phyloP scores from a whole-genome alignment of 345 rosid species.

The Gossypium bickii region DNA sequence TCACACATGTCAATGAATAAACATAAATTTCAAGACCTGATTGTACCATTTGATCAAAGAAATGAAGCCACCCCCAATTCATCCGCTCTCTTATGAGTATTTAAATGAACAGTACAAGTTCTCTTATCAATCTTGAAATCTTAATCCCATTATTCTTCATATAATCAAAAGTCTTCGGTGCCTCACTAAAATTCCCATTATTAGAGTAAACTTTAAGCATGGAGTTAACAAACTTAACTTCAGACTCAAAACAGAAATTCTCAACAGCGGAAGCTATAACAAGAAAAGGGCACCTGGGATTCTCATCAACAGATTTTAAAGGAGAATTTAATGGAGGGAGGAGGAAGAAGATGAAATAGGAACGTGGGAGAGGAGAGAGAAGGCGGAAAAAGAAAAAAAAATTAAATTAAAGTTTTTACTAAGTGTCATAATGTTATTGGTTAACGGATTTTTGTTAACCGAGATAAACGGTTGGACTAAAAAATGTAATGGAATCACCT shows the following conservation, averaged over 20 bases:
- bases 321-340: too few relatives aligned
- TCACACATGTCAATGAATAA: slow-evolving; percentile 39
- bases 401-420: too few relatives aligned
- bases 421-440: too few relatives aligned
- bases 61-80: slow-evolving; percentile 22
- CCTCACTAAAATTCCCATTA: slow-evolving; percentile 30
- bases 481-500: too few relatives aligned
- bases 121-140: slow-evolving; percentile 43
- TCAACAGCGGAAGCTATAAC: slow-evolving; percentile 34
- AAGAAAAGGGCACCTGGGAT: slow-evolving; percentile 39
- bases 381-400: too few relatives aligned
- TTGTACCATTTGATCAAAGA: slow-evolving; percentile 45
- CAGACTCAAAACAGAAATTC: slow-evolving; percentile 26
- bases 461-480: too few relatives aligned
- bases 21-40: slow-evolving; percentile 36
- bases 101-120: slow-evolving; percentile 50
- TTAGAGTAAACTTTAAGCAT: slow-evolving; percentile 50
- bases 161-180: slow-evolving; percentile 38
- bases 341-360: too few relatives aligned
- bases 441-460: too few relatives aligned
- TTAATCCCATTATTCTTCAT: slow-evolving; percentile 31
- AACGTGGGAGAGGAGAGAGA: too few relatives aligned
- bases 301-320: slow-evolving; percentile 14
- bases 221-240: slow-evolving; percentile 42
- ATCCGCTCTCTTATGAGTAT: slow-evolving; percentile 33